Percentiles rank a stretch among this genome's conserved stretches.
These are phyloP conservation scores for Termitomyces sp. DNA, from an alignment of 768 basidiomycete genomes.

Conservation along the genomic window DNA sequence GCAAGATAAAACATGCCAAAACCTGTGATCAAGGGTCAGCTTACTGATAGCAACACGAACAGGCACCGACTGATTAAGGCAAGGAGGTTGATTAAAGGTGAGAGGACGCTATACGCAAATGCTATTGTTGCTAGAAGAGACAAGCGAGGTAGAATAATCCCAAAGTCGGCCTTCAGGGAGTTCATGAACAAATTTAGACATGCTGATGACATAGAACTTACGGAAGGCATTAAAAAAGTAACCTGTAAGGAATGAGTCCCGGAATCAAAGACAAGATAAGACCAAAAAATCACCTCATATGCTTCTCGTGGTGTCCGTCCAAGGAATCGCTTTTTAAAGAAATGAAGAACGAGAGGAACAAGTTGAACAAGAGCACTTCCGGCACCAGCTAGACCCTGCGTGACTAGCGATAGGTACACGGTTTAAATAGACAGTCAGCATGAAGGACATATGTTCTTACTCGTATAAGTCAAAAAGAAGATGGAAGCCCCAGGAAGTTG, in stretches of 20 bases:
- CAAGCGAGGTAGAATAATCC: slow-evolving; percentile 40
- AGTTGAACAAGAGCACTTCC: slow-evolving; percentile 50
- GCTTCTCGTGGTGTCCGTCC: slow-evolving; percentile 66
- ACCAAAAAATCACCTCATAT: slow-evolving; percentile 20
- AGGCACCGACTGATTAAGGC: slow-evolving; percentile 42
- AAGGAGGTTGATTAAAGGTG: slow-evolving; percentile 62
- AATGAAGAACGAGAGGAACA: slow-evolving; percentile 49
- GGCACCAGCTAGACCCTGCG: slow-evolving; percentile 48
- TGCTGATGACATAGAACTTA: not conserved
- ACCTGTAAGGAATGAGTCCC: not conserved
- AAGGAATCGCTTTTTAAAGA: slow-evolving; percentile 56
- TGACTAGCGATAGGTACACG: slow-evolving; percentile 23
- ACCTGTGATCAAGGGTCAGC: not conserved
- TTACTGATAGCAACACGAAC: not conserved
- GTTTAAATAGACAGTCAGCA: not conserved
- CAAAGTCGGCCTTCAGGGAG: slow-evolving; percentile 29
- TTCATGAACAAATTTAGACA: not conserved
- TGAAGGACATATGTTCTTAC: slow-evolving; percentile 18
- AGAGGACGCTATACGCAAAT: slow-evolving; percentile 56
- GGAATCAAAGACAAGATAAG: not conserved
- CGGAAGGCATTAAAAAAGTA: not conserved
- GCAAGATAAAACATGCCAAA: slow-evolving; percentile 2
- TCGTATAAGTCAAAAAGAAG: slow-evolving; percentile 61
- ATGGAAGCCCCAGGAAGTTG: slow-evolving; percentile 52
- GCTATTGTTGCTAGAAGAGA: slow-evolving; percentile 48